These are phyloP conservation scores for Groenewaldozyma sp. DNA, from an alignment of 1,139 yeast species.

Conservation along the genomic window DNA sequence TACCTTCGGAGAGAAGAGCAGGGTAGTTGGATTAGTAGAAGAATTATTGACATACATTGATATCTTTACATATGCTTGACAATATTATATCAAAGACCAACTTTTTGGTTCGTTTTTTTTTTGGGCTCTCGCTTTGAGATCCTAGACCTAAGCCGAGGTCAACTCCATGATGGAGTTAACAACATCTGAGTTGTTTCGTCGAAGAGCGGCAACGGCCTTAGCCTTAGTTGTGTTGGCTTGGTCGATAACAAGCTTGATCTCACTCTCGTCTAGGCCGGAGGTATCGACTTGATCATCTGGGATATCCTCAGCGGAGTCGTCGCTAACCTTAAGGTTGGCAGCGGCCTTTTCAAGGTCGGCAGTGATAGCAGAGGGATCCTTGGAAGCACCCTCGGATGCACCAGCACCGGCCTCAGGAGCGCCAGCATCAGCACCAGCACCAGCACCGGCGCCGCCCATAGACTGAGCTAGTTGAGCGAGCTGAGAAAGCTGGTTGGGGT, in stretches of 20 bases:
- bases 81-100: too few relatives aligned
- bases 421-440: constrained; percentile 25
- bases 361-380: constrained; percentile 72
- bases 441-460: constrained; percentile 20
- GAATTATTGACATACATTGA: not conserved
- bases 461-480: constrained; percentile 23
- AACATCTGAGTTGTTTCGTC: constrained; percentile 83
- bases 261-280: constrained; percentile 69
- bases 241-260: constrained; percentile 73
- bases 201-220: constrained; percentile 86
- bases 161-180: constrained; percentile 94
- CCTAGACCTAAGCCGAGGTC: too few relatives aligned
- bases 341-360: constrained; percentile 86
- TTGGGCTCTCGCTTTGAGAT: too few relatives aligned
- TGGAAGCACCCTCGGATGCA: constrained; percentile 31
- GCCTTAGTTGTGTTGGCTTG: constrained; percentile 85
- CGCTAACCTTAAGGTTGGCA: constrained; percentile 31
- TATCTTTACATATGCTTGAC: not conserved
- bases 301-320: constrained; percentile 20
- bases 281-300: constrained; percentile 60
- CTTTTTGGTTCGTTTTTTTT: too few relatives aligned
- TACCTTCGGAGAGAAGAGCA: too few relatives aligned
- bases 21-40: too few relatives aligned
- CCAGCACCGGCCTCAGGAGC: constrained; percentile 33
- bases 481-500: constrained; percentile 28